These are phyloP conservation scores for Ustilago tritici DNA, from an alignment of 1,284 basidiomycete genomes.

Conservation along the genomic window DNA sequence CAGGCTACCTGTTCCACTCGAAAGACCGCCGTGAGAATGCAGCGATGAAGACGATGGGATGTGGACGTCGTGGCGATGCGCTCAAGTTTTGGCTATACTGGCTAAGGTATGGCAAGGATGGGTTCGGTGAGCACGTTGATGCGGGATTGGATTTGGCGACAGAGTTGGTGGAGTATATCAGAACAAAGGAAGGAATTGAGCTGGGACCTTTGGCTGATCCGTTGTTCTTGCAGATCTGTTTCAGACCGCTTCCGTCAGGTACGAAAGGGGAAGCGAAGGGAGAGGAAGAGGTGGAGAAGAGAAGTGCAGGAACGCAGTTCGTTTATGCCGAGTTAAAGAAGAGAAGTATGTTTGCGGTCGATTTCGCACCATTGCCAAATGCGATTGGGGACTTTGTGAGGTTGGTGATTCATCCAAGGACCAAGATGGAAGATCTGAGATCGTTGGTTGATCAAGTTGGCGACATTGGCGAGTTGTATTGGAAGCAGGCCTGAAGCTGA, in stretches of 20 bases:
- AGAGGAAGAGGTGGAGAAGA: conserved; percentile 18
- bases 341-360: conserved; percentile 58
- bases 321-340: conserved; percentile 41
- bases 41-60: conserved; percentile 68
- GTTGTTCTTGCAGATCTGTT: conserved; percentile 65
- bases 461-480: conserved; percentile 43
- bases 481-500: conserved; percentile 19
- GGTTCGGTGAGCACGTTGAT: conserved; percentile 66
- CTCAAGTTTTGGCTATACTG: conserved; percentile 71
- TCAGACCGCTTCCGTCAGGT: conserved; percentile 45
- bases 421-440: conserved; percentile 42
- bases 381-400: conserved; percentile 57
- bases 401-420: conserved; percentile 63
- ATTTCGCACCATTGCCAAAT: conserved; percentile 62
- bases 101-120: conserved; percentile 68
- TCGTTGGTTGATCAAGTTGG: conserved; percentile 55
- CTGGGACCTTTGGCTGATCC: conserved; percentile 56
- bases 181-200: conserved; percentile 41
- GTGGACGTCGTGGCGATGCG: conserved; percentile 70
- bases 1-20: conserved; percentile 71
- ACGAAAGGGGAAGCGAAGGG: not conserved
- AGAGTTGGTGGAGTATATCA: conserved; percentile 46
- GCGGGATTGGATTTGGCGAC: conserved; percentile 52
- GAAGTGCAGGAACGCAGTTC: conserved; percentile 30
- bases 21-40: conserved; percentile 44